Base-by-base conservation (phyloP, 352 stramenopile species). In the Pythium chondricola region DNA sequence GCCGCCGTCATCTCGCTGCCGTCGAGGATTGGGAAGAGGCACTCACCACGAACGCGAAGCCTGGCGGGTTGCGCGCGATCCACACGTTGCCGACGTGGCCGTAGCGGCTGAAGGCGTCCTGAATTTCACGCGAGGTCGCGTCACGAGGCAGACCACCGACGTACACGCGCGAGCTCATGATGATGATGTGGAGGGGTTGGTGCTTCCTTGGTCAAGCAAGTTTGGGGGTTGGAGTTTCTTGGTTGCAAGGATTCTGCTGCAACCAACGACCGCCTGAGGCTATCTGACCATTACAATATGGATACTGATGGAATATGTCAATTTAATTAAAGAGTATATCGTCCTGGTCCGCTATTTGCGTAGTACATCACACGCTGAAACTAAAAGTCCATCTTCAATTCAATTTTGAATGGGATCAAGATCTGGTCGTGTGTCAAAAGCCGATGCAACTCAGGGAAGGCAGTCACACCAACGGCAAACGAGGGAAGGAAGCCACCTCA, bases 31-130 rank as follows among this genome's bases (percentile, higher is more conserved):
- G 56, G 35, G 44, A 65, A 24, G 38, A 43, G 38, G 42, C 64
- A 91, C 82, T 88, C 77, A 93, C 82, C 77, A 93, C 75, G 67
- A 93, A 93, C 71, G 82, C 82, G 62, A 93, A 93, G 61, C 82
- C 82, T 14, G 82, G 82, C 45, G 82, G 82, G 67, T 93, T 93
- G 46, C 82, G 79, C 43, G 82, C 82, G 51, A 93, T 80, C 82
- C 82, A 93, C 50, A 93, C 85, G 67, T 91, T 93, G 58, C 71
- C 71, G 48, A 93, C 74, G 67, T 91, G 74, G 41, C 82, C 82
- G 58, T 89, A 93, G 65, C 79, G 82, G 55, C 49, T 76, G 67
- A 93, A 93, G 24, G 72, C 71, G 48, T 91, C 82, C 51, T 93
- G 74, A 44, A 93, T 71, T 62, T 93, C 82, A 26, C 76, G 76